Conservation (phyloP, 768 basidiomycete species). For the Ephemerocybe angulata region DNA sequence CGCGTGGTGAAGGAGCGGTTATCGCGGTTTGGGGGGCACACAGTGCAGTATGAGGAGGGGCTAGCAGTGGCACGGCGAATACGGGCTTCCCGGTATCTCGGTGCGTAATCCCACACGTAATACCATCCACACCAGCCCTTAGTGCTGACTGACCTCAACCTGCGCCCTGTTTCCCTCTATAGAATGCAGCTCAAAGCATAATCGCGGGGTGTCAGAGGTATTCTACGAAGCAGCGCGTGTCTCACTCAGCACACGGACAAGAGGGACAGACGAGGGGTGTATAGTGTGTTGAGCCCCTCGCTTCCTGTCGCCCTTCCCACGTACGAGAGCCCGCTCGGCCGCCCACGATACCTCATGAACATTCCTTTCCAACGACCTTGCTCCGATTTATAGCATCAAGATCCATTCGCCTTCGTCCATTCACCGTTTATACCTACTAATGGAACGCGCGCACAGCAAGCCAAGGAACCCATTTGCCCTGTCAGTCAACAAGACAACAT, state of each 20-base stretch:
- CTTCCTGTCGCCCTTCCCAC: background rate
- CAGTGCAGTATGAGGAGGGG: constrained; percentile 92
- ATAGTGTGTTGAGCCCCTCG: constrained; percentile 46
- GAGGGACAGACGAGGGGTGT: constrained; percentile 55
- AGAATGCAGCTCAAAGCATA: constrained; percentile 99
- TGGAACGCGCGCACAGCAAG: background rate
- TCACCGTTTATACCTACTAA: background rate
- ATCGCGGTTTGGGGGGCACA: constrained; percentile 61
- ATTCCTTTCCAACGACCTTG: background rate
- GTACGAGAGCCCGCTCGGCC: background rate
- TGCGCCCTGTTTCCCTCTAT: background rate
- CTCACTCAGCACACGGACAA: constrained; percentile 71
- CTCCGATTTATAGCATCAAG: background rate
- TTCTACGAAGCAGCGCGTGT: constrained; percentile 90
- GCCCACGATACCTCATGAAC: background rate
- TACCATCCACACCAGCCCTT: background rate
- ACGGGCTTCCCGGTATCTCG: constrained; percentile 90
- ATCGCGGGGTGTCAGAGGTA: constrained; percentile 90
- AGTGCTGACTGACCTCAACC: background rate
- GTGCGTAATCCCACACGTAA: constrained; percentile 40
- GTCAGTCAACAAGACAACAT: no score
- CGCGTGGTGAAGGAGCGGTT: constrained; percentile 65
- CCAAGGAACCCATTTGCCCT: background rate
- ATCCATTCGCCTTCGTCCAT: background rate
- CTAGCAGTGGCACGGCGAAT: constrained; percentile 83